phyloP scores from a whole-genome alignment of 495 filamentous ascomycete genomes.

The Cairneyella variabilis region DNA sequence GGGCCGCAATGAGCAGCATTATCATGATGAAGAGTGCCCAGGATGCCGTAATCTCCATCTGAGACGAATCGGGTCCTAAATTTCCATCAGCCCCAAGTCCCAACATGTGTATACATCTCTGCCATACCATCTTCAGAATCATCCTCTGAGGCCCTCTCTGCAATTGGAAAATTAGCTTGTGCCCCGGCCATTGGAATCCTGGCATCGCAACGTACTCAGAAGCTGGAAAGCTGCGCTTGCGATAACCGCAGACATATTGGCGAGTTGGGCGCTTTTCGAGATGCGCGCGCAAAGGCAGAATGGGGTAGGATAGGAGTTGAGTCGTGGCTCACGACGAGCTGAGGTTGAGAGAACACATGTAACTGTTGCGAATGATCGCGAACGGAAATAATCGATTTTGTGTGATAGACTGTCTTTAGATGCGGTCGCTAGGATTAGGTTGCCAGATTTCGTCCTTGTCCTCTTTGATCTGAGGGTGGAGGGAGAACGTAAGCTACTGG shows the following conservation, averaged over 20 bases:
- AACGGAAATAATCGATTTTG: background rate
- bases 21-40: constrained; percentile 97
- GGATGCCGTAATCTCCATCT: constrained; percentile 91
- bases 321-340: constrained; percentile 26
- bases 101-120: background rate
- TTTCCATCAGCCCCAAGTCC: constrained; percentile 10
- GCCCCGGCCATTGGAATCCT: background rate
- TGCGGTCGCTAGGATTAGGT: constrained; percentile 10
- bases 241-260: constrained; percentile 17
- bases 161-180: constrained; percentile 4
- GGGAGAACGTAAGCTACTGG: too few species aligned
- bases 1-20: constrained; percentile 82
- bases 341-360: constrained; percentile 24
- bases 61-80: constrained; percentile 42
- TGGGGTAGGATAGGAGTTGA: constrained; percentile 2
- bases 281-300: background rate
- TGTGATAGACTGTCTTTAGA: background rate
- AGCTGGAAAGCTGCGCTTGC: constrained; percentile 16
- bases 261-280: background rate
- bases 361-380: constrained; percentile 13
- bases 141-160: constrained; percentile 49
- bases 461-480: too few species aligned
- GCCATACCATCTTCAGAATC: constrained; percentile 46
- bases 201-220: constrained; percentile 20
- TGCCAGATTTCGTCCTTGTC: background rate